These are phyloP conservation scores for Nicotiana benthamiana DNA, from an alignment of 257 asterid genomes.

Conservation along the genomic window DNA sequence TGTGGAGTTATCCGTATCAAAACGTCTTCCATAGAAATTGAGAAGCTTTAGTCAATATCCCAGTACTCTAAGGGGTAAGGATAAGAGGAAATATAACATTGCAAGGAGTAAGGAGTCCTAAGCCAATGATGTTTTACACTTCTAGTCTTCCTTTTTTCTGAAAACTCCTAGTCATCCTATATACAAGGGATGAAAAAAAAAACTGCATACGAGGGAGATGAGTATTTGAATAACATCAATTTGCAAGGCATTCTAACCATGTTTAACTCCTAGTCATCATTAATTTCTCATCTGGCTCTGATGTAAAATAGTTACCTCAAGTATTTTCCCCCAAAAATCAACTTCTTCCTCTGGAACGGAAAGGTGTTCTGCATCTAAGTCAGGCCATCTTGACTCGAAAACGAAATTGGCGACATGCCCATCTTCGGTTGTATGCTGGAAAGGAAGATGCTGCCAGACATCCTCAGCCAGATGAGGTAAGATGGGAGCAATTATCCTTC, in stretches of 20 bases:
- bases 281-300: neutral
- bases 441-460: slow-evolving; percentile 95
- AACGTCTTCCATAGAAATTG: no score
- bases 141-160: no score
- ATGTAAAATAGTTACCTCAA: slow-evolving; percentile 53
- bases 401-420: slow-evolving; percentile 55
- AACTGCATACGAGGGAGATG: no score
- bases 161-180: no score
- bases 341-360: slow-evolving; percentile 58
- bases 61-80: no score
- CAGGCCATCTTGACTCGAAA: slow-evolving; percentile 87
- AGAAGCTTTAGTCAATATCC: no score
- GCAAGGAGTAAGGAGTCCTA: no score
- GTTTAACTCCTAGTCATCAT: neutral
- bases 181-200: no score
- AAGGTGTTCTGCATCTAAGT: slow-evolving; percentile 41
- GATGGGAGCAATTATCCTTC: slow-evolving; percentile 79
- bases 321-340: slow-evolving; percentile 75
- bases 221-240: no score
- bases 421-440: slow-evolving; percentile 49
- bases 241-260: no score
- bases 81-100: no score
- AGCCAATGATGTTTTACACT: no score
- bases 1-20: neutral
- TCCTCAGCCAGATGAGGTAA: slow-evolving; percentile 97